These are phyloP conservation scores for Plectranthus barbatus DNA, from an alignment of 257 asterid species.

Conservation along the genomic window DNA sequence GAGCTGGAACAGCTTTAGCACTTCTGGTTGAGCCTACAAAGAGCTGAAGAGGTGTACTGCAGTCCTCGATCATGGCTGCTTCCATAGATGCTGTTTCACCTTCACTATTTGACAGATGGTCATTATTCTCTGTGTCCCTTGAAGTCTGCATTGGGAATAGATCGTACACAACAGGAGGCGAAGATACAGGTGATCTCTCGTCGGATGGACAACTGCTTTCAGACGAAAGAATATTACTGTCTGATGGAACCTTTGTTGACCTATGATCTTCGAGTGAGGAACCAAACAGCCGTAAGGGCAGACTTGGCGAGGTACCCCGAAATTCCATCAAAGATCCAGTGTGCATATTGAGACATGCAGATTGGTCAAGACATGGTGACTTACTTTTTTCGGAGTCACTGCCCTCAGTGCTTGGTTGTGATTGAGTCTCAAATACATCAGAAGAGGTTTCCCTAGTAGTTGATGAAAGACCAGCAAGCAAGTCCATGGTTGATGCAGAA, in stretches of 20 bases:
- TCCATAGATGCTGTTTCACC: constrained; percentile 24
- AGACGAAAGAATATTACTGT: constrained; percentile 53
- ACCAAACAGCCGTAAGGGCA: constrained; percentile 53
- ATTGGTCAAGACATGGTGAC: constrained; percentile 37
- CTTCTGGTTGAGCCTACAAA: constrained; percentile 48
- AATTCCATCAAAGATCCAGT: constrained; percentile 24
- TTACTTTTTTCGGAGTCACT: constrained; percentile 66
- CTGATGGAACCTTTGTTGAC: constrained; percentile 31
- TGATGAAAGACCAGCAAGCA: constrained; percentile 63
- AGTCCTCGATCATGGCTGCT: constrained; percentile 29
- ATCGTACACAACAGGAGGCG: constrained; percentile 63
- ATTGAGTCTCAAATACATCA: constrained; percentile 33
- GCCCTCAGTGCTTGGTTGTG: constrained; percentile 45
- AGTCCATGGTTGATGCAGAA: constrained; percentile 57
- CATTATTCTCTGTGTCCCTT: constrained; percentile 35
- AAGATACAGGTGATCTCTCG: constrained; percentile 60
- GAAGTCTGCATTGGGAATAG: constrained; percentile 56
- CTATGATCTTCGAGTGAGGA: constrained; percentile 58
- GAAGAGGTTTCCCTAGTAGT: constrained; percentile 27
- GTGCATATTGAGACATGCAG: constrained; percentile 29
- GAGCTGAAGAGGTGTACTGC: constrained; percentile 65
- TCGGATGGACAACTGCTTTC: constrained; percentile 60
- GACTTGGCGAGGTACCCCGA: constrained; percentile 35
- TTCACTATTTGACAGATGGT: constrained; percentile 25
- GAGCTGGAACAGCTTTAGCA: constrained; percentile 45